Evolutionary conservation across 2,329 filamentous ascomycete genomes (phyloP).

Genomic region (Botryotinia convoluta): DNA sequence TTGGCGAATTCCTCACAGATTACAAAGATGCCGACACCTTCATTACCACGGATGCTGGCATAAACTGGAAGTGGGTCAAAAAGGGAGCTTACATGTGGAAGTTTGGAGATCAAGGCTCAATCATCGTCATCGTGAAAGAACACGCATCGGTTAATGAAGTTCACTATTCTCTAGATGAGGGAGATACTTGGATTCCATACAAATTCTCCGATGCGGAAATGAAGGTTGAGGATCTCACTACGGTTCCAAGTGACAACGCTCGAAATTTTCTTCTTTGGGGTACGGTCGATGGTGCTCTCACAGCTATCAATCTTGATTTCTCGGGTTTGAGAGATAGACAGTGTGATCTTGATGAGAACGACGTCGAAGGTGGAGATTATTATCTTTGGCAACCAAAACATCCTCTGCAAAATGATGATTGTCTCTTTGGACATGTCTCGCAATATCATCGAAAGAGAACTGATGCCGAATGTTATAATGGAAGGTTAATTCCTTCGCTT

Average conservation of each 20-base stretch:
- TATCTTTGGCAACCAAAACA: conserved; percentile 84
- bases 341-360: conserved; percentile 66
- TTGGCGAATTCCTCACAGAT: conserved; percentile 55
- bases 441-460: conserved; percentile 87
- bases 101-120: conserved; percentile 90
- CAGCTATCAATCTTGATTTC: conserved; percentile 86
- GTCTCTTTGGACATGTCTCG: conserved; percentile 87
- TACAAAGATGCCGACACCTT: conserved; percentile 73
- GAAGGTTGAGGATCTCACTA: conserved; percentile 76
- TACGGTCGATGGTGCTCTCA: conserved; percentile 53
- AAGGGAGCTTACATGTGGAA: conserved; percentile 92
- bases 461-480: conserved; percentile 79
- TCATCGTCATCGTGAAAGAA: conserved; percentile 82
- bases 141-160: conserved; percentile 64
- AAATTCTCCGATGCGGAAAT: conserved; percentile 71
- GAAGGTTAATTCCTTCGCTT: conserved; percentile 65
- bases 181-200: conserved; percentile 73
- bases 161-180: conserved; percentile 78
- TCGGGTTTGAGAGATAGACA: conserved; percentile 69
- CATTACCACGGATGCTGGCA: conserved; percentile 85
- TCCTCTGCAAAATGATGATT: conserved; percentile 73
- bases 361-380: conserved; percentile 68
- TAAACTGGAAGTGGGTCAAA: conserved; percentile 81
- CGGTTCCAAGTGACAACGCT: conserved; percentile 82
- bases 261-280: conserved; percentile 93